Evolutionary conservation across 768 basidiomycete species (phyloP).

Genomic region (Phallus indusiatus): DNA sequence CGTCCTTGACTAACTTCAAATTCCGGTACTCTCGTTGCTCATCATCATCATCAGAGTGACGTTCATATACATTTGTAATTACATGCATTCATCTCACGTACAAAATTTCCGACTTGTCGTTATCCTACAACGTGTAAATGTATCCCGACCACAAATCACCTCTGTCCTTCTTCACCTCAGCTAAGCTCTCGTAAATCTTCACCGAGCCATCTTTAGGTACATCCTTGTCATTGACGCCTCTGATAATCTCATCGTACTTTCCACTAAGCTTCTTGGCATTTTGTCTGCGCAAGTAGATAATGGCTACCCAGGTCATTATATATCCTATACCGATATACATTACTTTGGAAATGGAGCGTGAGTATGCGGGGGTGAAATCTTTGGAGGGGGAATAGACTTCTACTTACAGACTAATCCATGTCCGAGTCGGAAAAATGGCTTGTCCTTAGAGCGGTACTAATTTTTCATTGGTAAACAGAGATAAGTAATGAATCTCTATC

Average conservation of each 20-base stretch:
- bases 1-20: too few relatives aligned
- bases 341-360: slow-evolving; percentile 19
- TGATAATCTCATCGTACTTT: slow-evolving; percentile 60
- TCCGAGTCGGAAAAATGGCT: slow-evolving; percentile 56
- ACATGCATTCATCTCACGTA: not conserved
- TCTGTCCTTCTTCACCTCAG: slow-evolving; percentile 58
- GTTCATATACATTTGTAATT: not conserved
- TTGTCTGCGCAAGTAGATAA: slow-evolving; percentile 41
- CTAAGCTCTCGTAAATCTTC: slow-evolving; percentile 18
- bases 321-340: slow-evolving; percentile 64
- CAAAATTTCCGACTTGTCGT: not conserved
- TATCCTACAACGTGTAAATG: slow-evolving; percentile 45
- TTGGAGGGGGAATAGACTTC: not conserved
- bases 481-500: not conserved
- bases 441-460: slow-evolving; percentile 54
- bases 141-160: slow-evolving; percentile 74
- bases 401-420: slow-evolving; percentile 44
- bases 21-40: too few relatives aligned
- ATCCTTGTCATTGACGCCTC: slow-evolving; percentile 28
- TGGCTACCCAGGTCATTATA: slow-evolving; percentile 33
- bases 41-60: too few relatives aligned
- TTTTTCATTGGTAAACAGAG: not conserved
- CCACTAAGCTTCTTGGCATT: slow-evolving; percentile 60
- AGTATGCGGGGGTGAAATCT: not conserved
- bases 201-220: slow-evolving; percentile 25